Conservation (phyloP, 1,284 basidiomycete species). For the Amylostereum chailletii region DNA sequence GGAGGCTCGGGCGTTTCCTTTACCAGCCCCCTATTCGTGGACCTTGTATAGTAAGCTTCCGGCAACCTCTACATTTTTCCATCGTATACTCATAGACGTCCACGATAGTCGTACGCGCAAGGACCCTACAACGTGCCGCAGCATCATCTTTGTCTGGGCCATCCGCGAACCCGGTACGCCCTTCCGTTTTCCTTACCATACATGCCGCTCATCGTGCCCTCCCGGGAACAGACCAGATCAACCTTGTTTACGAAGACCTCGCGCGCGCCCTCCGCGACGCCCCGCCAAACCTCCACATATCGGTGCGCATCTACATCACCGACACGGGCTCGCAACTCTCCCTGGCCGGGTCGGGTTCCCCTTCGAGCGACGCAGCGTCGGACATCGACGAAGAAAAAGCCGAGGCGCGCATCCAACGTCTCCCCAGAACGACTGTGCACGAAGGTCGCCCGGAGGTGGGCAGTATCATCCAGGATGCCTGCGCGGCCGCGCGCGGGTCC, state of each 20-base stretch:
- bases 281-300: slow-evolving; percentile 19
- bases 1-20: slow-evolving; percentile 35
- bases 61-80: neutral
- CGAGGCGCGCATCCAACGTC: too few relatives aligned
- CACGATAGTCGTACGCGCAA: slow-evolving; percentile 18
- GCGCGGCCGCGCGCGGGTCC: too few relatives aligned
- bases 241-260: slow-evolving; percentile 27
- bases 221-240: slow-evolving; percentile 18
- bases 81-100: neutral
- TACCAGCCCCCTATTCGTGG: slow-evolving; percentile 28
- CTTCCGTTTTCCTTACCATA: neutral
- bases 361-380: too few relatives aligned
- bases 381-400: too few relatives aligned
- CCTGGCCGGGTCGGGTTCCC: too few relatives aligned
- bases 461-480: too few relatives aligned
- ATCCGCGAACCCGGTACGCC: slow-evolving; percentile 26
- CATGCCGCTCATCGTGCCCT: neutral
- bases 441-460: too few relatives aligned
- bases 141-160: slow-evolving; percentile 29
- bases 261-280: slow-evolving; percentile 14
- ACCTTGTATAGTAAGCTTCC: slow-evolving; percentile 24
- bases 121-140: slow-evolving; percentile 15
- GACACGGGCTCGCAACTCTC: neutral
- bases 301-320: slow-evolving; percentile 26
- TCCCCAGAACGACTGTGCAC: too few relatives aligned